phyloP scores from a whole-genome alignment of 2,329 filamentous ascomycete species.

The Colletotrichum neosansevieriae region DNA sequence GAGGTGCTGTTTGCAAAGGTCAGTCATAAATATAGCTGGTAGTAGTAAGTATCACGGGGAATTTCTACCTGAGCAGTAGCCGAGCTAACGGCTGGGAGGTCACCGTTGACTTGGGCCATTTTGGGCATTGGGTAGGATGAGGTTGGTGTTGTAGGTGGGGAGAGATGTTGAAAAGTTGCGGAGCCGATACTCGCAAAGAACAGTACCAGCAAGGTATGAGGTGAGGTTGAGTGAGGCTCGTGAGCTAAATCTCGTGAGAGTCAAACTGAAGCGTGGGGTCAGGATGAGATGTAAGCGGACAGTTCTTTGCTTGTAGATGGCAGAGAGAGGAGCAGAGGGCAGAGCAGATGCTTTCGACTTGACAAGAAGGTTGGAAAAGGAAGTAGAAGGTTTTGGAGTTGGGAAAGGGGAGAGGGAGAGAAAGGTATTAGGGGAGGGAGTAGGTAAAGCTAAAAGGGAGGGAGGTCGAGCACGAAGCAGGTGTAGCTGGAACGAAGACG shows the following conservation, averaged over 20 bases:
- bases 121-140: slow-evolving; percentile 30
- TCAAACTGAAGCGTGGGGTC: not conserved
- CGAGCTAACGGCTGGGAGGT: slow-evolving; percentile 59
- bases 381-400: slow-evolving; percentile 22
- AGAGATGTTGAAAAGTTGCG: not conserved
- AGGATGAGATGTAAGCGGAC: not conserved
- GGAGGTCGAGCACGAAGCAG: not conserved
- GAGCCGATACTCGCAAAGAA: not conserved
- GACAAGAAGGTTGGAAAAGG: slow-evolving; percentile 16
- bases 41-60: not conserved
- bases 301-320: not conserved
- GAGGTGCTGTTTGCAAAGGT: slow-evolving; percentile 72
- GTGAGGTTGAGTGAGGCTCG: not conserved
- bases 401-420: slow-evolving; percentile 5
- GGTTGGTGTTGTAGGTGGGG: slow-evolving; percentile 2
- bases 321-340: slow-evolving; percentile 3
- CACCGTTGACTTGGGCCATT: slow-evolving; percentile 65
- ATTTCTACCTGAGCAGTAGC: slow-evolving; percentile 63
- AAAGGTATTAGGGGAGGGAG: slow-evolving; percentile 25
- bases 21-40: not conserved
- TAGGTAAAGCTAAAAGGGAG: slow-evolving; percentile 32
- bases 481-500: slow-evolving; percentile 29
- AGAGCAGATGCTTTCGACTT: slow-evolving; percentile 2
- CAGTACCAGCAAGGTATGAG: too few species aligned
- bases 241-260: not conserved